A percentile compares a stretch with the other conserved stretches of the same genome.
Evolutionary conservation across 2,329 filamentous ascomycete species (phyloP).

Genomic region (Aspergillus unguis): DNA sequence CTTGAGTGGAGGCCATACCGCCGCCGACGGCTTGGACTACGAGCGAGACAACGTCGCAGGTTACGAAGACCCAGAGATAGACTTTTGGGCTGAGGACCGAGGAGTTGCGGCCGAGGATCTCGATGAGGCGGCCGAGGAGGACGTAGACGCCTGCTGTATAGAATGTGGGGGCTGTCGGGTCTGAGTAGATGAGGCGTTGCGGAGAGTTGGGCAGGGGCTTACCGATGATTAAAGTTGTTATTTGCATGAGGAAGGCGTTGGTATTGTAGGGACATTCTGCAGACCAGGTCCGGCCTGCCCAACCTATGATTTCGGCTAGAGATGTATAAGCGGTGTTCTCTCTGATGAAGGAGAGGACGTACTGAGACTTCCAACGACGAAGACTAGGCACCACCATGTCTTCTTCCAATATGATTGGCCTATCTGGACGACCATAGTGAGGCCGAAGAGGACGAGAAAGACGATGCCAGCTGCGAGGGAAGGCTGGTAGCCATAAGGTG

Average conservation of each 20-base stretch:
- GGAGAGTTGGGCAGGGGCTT: constrained; percentile 4
- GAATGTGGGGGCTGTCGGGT: constrained; percentile 44
- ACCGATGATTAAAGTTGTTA: constrained; percentile 43
- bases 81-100: constrained; percentile 43
- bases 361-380: constrained; percentile 37
- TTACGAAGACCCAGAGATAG: constrained; percentile 52
- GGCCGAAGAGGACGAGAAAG: constrained; percentile 33
- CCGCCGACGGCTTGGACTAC: constrained; percentile 56
- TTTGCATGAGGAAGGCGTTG: constrained; percentile 51
- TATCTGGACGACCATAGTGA: constrained; percentile 36
- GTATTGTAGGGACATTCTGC: constrained; percentile 49
- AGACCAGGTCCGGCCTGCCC: constrained; percentile 50
- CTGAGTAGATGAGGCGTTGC: neutral
- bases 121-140: constrained; percentile 49
- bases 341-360: constrained; percentile 7
- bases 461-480: constrained; percentile 33
- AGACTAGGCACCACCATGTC: constrained; percentile 40
- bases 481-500: constrained; percentile 36
- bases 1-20: constrained; percentile 46
- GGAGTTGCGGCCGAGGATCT: constrained; percentile 42
- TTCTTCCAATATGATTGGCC: constrained; percentile 36
- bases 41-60: constrained; percentile 54
- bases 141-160: constrained; percentile 53
- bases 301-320: constrained; percentile 46
- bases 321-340: neutral